Evolutionary conservation across 176 grass and related monocot genomes (phyloP).

Genomic region (Puya raimondii): DNA sequence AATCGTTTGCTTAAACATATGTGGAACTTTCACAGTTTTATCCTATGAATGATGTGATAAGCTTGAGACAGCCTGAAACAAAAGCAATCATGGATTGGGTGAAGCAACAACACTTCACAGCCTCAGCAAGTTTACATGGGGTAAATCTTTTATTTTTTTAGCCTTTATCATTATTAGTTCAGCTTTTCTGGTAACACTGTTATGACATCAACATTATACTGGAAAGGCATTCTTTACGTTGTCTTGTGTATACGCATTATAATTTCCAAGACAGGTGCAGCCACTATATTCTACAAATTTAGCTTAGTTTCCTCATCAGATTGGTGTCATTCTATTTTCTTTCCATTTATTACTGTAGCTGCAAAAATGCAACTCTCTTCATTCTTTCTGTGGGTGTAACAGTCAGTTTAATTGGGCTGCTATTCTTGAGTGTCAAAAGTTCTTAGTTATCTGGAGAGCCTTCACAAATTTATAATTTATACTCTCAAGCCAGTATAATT

Average conservation of each 20-base stretch:
- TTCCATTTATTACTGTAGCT: too few relatives aligned
- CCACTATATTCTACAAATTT: conserved; percentile 1
- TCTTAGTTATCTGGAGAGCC: neutral
- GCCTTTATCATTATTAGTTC: neutral
- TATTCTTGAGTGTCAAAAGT: too few relatives aligned
- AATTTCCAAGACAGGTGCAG: neutral
- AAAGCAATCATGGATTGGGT: conserved; percentile 88
- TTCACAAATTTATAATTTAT: neutral
- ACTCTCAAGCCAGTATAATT: too few relatives aligned
- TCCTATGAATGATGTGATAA: conserved; percentile 49
- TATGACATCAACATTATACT: too few relatives aligned
- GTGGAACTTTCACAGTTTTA: conserved; percentile 53
- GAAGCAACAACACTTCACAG: conserved; percentile 66
- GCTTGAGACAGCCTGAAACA: conserved; percentile 83
- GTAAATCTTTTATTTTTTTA: conserved; percentile 31
- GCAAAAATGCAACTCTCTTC: too few relatives aligned
- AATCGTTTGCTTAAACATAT: conserved; percentile 10
- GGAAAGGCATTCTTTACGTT: too few relatives aligned
- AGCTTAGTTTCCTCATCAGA: neutral
- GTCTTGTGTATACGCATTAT: too few relatives aligned
- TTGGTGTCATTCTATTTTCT: too few relatives aligned
- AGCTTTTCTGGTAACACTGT: too few relatives aligned
- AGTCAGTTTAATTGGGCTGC: too few relatives aligned
- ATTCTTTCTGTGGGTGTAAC: too few relatives aligned
- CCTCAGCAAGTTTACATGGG: conserved; percentile 94